These are phyloP conservation scores for Phyllosticta ampelicida DNA, from an alignment of 2,329 filamentous ascomycete species.

Conservation along the genomic window DNA sequence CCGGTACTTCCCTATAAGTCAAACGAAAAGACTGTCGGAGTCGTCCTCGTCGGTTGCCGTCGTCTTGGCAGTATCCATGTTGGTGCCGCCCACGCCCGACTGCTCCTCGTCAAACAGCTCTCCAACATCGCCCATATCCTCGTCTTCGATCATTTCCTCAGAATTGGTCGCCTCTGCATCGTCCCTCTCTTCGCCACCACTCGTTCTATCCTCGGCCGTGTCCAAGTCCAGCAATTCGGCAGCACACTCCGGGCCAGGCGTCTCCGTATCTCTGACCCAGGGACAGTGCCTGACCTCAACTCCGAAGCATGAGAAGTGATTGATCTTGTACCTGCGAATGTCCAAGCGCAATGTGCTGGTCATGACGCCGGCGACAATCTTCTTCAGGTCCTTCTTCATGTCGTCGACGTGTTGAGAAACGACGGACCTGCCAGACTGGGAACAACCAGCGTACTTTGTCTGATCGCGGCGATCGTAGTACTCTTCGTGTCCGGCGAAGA, in stretches of 20 bases:
- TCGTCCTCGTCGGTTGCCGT: not conserved
- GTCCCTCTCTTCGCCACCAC: too few species aligned
- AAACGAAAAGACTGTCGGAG: not conserved
- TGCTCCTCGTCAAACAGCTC: not conserved
- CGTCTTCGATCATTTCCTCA: not conserved
- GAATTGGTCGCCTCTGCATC: too few species aligned
- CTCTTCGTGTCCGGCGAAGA: slow-evolving; percentile 30
- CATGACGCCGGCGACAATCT: slow-evolving; percentile 27
- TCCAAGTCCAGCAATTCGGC: not conserved
- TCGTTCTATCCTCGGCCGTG: too few species aligned
- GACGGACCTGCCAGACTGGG: slow-evolving; percentile 32
- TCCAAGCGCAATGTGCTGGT: slow-evolving; percentile 32
- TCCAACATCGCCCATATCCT: slow-evolving; percentile 8
- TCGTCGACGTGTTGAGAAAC: slow-evolving; percentile 30
- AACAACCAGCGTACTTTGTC: slow-evolving; percentile 31
- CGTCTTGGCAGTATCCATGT: not conserved
- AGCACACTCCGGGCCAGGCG: not conserved
- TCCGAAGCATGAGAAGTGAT: not conserved
- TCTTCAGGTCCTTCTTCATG: slow-evolving; percentile 34
- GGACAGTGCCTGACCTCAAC: not conserved
- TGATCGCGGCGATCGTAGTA: slow-evolving; percentile 34
- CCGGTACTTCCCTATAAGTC: too few species aligned
- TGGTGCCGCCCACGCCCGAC: not conserved
- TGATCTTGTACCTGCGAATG: slow-evolving; percentile 19
- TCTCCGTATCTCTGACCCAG: not conserved